Conservation (phyloP, 208 protist genomes). For the Herpetomonas muscarum region DNA sequence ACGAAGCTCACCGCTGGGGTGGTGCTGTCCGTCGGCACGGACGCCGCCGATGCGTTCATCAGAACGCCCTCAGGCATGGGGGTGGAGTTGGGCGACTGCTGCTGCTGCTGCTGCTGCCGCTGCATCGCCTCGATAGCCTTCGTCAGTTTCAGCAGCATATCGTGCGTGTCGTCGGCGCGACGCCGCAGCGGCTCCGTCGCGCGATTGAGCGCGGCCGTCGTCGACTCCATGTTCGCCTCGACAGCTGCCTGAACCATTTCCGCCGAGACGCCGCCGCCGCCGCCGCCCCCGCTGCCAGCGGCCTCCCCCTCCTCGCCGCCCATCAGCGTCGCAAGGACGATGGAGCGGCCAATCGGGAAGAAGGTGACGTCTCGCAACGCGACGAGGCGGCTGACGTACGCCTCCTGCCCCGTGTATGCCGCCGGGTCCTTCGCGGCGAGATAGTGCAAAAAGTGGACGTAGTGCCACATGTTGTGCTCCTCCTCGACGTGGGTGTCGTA, state of each 20-base stretch:
- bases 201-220: no score
- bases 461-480: constrained; percentile 96
- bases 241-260: neutral
- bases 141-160: neutral
- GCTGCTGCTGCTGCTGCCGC: no score
- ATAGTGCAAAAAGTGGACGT: constrained; percentile 91
- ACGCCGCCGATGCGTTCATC: no score
- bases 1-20: no score
- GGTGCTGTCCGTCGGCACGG: no score
- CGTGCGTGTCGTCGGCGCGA: neutral
- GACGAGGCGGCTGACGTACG: constrained; percentile 58
- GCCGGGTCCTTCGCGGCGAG: constrained; percentile 55
- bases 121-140: no score
- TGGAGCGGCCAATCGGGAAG: constrained; percentile 63
- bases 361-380: constrained; percentile 60
- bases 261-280: neutral
- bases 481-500: constrained; percentile 81
- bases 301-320: constrained; percentile 7
- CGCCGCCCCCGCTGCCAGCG: neutral
- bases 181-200: neutral
- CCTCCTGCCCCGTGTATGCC: constrained; percentile 80
- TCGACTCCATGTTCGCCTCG: neutral
- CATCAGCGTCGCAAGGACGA: constrained; percentile 36
- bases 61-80: no score
- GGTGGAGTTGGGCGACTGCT: no score